Percentiles rank a stretch among this genome's conserved stretches.
Evolutionary conservation across 345 rosid genomes (phyloP).

Genomic region (Syzygium grande): DNA sequence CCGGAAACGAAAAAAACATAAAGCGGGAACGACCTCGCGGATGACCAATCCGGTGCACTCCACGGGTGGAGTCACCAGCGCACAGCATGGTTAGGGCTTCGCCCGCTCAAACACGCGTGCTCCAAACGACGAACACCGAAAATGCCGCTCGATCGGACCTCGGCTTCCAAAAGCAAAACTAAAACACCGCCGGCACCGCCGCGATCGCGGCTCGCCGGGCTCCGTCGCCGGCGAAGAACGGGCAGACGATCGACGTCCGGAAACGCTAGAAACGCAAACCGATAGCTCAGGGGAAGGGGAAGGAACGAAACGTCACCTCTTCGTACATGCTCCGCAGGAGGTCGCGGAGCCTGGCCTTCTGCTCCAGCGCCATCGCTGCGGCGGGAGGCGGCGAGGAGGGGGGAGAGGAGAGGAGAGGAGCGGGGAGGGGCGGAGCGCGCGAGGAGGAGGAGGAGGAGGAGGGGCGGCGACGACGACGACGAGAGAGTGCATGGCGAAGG

Average conservation of each 20-base stretch:
- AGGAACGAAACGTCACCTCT: neutral
- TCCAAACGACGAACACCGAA: neutral
- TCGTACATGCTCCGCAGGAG: constrained; percentile 3
- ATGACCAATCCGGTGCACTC: neutral
- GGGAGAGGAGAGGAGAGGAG: neutral
- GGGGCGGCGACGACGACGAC: neutral
- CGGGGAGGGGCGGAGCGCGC: neutral
- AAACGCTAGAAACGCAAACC: neutral
- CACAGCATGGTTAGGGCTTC: neutral
- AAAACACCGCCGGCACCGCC: neutral
- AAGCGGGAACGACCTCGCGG: neutral
- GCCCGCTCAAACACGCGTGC: neutral
- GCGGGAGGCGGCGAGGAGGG: neutral
- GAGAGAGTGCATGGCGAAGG: neutral
- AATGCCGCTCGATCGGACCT: neutral
- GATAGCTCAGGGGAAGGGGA: neutral
- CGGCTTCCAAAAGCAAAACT: neutral
- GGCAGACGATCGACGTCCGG: neutral
- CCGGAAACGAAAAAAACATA: neutral
- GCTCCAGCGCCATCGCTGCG: neutral
- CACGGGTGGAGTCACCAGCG: neutral
- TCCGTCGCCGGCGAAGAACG: neutral
- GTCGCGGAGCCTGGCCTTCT: neutral
- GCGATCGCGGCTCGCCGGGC: neutral
- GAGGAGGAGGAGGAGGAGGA: too few species aligned